Conservation (phyloP, 305 asterid species). For the Solanum hybrid region DNA sequence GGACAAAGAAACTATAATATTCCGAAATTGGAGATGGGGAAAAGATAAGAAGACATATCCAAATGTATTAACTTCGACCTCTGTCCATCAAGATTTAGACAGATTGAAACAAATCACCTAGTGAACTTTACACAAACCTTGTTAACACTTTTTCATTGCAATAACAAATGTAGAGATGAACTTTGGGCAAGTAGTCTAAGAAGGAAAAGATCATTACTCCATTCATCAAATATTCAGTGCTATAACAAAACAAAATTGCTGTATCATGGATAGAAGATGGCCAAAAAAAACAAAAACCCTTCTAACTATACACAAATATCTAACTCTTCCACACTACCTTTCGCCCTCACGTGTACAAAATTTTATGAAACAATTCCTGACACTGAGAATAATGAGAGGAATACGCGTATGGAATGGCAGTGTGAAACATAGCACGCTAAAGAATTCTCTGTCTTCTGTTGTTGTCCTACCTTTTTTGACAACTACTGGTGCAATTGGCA, state of each 20-base stretch:
- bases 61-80: not conserved
- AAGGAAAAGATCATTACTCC: not conserved
- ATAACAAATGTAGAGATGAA: not conserved
- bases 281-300: not conserved
- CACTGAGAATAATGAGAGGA: not conserved
- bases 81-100: not conserved
- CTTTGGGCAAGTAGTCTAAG: not conserved
- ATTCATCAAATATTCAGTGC: not conserved
- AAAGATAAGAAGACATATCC: not conserved
- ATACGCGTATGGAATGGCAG: not conserved
- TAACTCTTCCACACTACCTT: not conserved
- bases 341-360: not conserved
- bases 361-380: not conserved
- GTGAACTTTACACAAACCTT: not conserved
- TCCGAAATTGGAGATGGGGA: not conserved
- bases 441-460: not conserved
- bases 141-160: not conserved
- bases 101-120: not conserved
- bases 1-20: not conserved
- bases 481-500: constrained; percentile 3
- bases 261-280: not conserved
- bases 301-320: constrained; percentile 3
- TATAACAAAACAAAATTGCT: not conserved
- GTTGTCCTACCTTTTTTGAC: not conserved
- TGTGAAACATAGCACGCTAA: not conserved